A percentile compares a stretch with the other conserved stretches of the same genome.
Evolutionary conservation across 305 asterid species (phyloP).

Genomic region (Fraxinus angustifolia): DNA sequence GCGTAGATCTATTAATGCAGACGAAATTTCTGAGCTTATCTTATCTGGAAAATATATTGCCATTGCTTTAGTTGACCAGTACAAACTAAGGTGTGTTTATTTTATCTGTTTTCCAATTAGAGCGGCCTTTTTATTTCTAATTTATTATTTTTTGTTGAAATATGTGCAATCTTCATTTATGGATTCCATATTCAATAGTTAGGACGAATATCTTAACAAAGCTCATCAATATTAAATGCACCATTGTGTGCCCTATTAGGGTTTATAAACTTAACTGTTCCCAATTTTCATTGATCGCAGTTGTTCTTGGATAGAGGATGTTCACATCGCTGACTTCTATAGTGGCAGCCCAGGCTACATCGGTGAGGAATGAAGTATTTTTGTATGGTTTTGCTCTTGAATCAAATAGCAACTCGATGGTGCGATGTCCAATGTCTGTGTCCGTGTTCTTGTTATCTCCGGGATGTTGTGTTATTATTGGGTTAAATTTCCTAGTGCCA

Average conservation of each 20-base stretch:
- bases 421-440: neutral
- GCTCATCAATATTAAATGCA: neutral
- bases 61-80: constrained; percentile 82
- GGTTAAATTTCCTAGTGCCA: neutral
- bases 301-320: constrained; percentile 45
- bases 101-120: neutral
- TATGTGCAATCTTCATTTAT: neutral
- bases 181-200: neutral
- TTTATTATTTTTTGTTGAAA: neutral
- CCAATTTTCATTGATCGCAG: constrained; percentile 34
- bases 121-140: neutral
- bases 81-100: constrained; percentile 56
- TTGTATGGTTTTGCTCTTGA: constrained; percentile 11
- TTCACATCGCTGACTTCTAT: constrained; percentile 49
- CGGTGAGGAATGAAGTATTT: constrained; percentile 45
- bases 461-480: neutral
- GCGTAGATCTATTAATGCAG: constrained; percentile 77
- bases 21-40: constrained; percentile 56
- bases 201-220: neutral
- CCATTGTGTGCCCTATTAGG: neutral
- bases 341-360: constrained; percentile 59
- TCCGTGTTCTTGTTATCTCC: neutral
- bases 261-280: neutral
- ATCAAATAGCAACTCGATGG: neutral
- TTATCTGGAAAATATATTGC: constrained; percentile 71